These are phyloP conservation scores for Capsicum baccatum DNA, from an alignment of 257 asterid species.

Conservation along the genomic window DNA sequence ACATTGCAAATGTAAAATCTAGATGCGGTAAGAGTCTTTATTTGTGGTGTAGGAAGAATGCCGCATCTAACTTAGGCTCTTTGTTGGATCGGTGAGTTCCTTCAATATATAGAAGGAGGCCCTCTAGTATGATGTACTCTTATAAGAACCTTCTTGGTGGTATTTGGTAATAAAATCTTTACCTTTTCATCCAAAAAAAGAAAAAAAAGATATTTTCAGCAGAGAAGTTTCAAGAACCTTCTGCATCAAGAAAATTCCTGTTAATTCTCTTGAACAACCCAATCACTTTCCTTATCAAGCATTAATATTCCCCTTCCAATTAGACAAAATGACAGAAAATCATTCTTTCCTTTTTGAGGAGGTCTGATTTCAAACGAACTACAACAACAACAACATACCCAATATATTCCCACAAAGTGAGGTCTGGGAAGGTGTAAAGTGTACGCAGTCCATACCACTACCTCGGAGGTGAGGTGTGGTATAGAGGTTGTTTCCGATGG, in stretches of 20 bases:
- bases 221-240: slow-evolving; percentile 14
- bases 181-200: not conserved
- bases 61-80: slow-evolving; percentile 9
- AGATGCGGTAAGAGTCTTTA: not conserved
- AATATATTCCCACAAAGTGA: too few relatives aligned
- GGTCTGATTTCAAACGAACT: not conserved
- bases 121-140: not conserved
- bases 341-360: not conserved
- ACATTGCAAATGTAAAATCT: slow-evolving; percentile 6
- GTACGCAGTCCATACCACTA: too few relatives aligned
- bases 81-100: slow-evolving; percentile 18
- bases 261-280: not conserved
- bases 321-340: not conserved
- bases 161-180: not conserved
- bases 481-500: too few relatives aligned
- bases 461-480: too few relatives aligned
- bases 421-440: too few relatives aligned
- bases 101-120: not conserved
- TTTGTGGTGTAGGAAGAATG: not conserved
- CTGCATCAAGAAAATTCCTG: not conserved
- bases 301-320: not conserved
- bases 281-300: not conserved
- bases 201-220: not conserved
- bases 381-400: not conserved
- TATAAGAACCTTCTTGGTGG: not conserved